phyloP scores from a whole-genome alignment of 2,329 filamentous ascomycete species.

The Calonectria hawksworthii region DNA sequence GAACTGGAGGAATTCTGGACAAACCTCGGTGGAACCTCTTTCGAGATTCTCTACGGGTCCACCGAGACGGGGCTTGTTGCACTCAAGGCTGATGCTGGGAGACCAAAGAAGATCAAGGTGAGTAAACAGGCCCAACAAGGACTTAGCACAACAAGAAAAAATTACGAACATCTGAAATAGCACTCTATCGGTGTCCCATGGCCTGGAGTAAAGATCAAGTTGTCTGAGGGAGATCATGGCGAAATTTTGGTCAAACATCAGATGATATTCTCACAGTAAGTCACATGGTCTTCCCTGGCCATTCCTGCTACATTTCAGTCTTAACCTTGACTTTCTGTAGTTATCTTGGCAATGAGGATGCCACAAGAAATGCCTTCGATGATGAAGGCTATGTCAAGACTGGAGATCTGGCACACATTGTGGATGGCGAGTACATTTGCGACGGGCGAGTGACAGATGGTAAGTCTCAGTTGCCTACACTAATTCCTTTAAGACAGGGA shows the following conservation, averaged over 20 bases:
- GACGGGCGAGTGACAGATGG: constrained; percentile 36
- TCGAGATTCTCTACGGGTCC: neutral
- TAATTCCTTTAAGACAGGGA: neutral
- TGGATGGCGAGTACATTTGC: constrained; percentile 38
- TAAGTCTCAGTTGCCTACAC: neutral
- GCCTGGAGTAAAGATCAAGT: neutral
- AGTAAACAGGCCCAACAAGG: fast-evolving
- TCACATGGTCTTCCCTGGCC: neutral
- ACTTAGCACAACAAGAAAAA: neutral
- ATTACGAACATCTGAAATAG: neutral
- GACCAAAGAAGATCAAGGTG: neutral
- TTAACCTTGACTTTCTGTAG: neutral
- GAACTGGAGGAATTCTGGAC: neutral
- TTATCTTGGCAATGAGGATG: constrained; percentile 68
- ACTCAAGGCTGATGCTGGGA: neutral
- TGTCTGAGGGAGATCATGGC: constrained; percentile 17
- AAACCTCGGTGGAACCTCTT: neutral
- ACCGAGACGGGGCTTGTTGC: neutral
- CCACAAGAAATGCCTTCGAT: constrained; percentile 83
- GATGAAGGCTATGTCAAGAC: constrained; percentile 93
- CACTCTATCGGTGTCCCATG: neutral
- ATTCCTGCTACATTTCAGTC: too few species aligned
- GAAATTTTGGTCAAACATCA: constrained; percentile 36
- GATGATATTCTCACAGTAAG: constrained; percentile 34
- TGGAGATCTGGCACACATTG: constrained; percentile 85